Conservation (phyloP, 257 asterid species). For the Striga asiatica region DNA sequence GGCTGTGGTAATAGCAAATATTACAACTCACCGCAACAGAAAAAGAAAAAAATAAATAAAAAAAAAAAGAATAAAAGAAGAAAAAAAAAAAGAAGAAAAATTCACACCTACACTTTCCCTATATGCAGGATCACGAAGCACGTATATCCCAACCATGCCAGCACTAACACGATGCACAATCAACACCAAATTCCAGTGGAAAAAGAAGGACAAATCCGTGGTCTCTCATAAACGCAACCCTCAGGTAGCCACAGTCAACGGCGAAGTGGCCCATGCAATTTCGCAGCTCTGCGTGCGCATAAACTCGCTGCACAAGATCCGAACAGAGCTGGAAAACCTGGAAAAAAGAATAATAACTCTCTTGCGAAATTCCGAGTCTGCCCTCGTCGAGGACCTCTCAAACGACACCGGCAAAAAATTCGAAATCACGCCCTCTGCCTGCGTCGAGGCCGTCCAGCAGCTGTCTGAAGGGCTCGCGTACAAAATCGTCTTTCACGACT, state of each 20-base stretch:
- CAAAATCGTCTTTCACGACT: conserved; percentile 70
- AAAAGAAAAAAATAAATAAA: too few species aligned
- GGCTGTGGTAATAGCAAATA: conserved; percentile 66
- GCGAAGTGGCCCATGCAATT: conserved; percentile 49
- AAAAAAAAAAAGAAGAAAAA: too few species aligned
- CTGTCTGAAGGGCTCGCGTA: conserved; percentile 68
- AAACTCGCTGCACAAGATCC: conserved; percentile 70
- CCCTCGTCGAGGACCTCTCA: conserved; percentile 71
- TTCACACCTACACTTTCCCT: too few species aligned
- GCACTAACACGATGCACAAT: conserved; percentile 78
- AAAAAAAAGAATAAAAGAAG: too few species aligned
- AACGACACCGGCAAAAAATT: conserved; percentile 57
- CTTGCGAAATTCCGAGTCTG: conserved; percentile 86
- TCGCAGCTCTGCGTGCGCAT: conserved; percentile 81
- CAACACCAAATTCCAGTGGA: conserved; percentile 58
- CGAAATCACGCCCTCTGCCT: conserved; percentile 71
- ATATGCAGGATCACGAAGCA: conserved; percentile 67
- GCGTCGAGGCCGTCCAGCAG: conserved; percentile 86
- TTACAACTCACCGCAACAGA: conserved; percentile 10
- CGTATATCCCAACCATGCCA: conserved; percentile 74
- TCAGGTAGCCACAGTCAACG: conserved; percentile 69
- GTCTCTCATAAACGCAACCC: conserved; percentile 50
- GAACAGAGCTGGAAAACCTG: conserved; percentile 58
- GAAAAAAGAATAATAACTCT: conserved; percentile 85
- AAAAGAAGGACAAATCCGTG: conserved; percentile 63